These are phyloP conservation scores for Orbilia ellipsospora DNA, from an alignment of 2,329 filamentous ascomycete species.

Conservation along the genomic window DNA sequence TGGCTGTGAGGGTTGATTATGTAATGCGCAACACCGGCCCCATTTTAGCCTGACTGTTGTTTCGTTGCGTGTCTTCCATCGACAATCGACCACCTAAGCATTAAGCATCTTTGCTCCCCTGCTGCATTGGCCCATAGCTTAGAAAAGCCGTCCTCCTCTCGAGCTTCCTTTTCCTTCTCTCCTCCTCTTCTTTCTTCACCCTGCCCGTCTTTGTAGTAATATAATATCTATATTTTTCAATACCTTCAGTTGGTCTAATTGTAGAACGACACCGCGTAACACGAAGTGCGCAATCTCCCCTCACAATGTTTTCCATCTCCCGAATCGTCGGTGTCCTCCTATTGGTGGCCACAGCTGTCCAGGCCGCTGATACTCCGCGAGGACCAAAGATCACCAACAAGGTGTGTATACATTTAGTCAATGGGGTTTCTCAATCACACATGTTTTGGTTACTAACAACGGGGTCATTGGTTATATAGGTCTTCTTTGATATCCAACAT, in stretches of 20 bases:
- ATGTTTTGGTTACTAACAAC: constrained; percentile 8
- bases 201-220: constrained; percentile 22
- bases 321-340: constrained; percentile 79
- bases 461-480: constrained; percentile 58
- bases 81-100: constrained; percentile 45
- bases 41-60: constrained; percentile 35
- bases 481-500: constrained; percentile 85
- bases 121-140: not conserved
- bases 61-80: too few relatives aligned
- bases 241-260: constrained; percentile 36
- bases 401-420: constrained; percentile 65
- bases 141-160: constrained; percentile 7
- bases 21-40: constrained; percentile 28
- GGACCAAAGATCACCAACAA: constrained; percentile 96
- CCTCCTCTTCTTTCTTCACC: constrained; percentile 16
- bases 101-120: constrained; percentile 26
- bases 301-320: constrained; percentile 78
- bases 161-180: constrained; percentile 9
- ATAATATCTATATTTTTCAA: not conserved
- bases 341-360: constrained; percentile 78
- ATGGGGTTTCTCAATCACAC: not conserved
- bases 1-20: not conserved
- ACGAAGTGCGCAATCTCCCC: constrained; percentile 4
- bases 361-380: constrained; percentile 71
- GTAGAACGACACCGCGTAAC: constrained; percentile 22